These are phyloP conservation scores for Phaeotremella fagi DNA, from an alignment of 768 basidiomycete species.

Conservation along the genomic window DNA sequence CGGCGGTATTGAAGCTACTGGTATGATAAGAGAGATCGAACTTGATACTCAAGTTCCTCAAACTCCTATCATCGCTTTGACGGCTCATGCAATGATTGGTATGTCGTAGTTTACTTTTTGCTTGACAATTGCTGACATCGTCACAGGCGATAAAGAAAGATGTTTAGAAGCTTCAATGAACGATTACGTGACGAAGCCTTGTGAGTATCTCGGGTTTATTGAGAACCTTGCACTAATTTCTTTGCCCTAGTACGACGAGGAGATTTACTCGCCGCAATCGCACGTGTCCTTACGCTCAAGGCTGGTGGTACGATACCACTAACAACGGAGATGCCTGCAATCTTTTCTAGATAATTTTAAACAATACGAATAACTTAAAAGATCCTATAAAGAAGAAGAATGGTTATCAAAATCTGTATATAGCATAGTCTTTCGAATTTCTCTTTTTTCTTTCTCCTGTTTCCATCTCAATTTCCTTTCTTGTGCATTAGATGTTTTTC, in stretches of 20 bases:
- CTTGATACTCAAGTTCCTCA: slow-evolving; percentile 62
- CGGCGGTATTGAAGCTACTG: slow-evolving; percentile 97
- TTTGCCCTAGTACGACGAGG: slow-evolving; percentile 27
- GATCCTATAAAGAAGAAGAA: too few relatives aligned
- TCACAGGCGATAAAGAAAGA: slow-evolving; percentile 45
- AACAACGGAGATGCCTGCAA: background rate
- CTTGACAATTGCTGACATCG: background rate
- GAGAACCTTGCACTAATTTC: background rate
- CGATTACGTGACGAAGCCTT: slow-evolving; percentile 45
- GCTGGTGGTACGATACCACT: background rate
- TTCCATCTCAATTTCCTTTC: too few relatives aligned
- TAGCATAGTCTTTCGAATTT: too few relatives aligned
- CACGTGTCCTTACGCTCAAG: slow-evolving; percentile 30
- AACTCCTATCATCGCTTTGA: slow-evolving; percentile 91
- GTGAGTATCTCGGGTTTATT: slow-evolving; percentile 4
- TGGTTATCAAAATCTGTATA: too few relatives aligned
- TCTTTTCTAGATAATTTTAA: background rate
- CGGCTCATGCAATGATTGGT: slow-evolving; percentile 75
- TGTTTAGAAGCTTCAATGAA: slow-evolving; percentile 48
- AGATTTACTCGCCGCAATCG: slow-evolving; percentile 45
- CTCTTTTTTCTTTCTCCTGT: too few relatives aligned
- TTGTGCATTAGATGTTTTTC: too few relatives aligned
- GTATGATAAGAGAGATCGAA: slow-evolving; percentile 82
- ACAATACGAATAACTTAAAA: too few relatives aligned
- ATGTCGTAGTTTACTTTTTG: background rate